Base-by-base conservation (phyloP, 1,284 basidiomycete genomes). In the Pseudozyma thailandica region DNA sequence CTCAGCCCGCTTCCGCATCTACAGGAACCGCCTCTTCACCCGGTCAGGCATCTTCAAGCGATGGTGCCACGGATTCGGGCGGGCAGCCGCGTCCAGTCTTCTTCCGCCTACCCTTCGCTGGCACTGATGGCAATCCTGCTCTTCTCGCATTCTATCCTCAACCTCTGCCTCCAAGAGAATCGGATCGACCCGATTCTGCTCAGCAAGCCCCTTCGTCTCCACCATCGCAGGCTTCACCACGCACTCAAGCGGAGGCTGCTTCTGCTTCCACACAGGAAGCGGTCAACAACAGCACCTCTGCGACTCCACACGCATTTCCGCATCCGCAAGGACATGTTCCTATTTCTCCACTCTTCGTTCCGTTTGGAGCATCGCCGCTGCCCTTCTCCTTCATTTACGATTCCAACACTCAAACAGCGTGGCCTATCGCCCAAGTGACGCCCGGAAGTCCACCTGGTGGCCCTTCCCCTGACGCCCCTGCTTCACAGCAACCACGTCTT, bases 381-480 rank as follows among this genome's bases (percentile, higher is more conserved):
- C 78, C 70, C 1, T 81, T 79, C 43, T 63, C 64, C 10, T 79
- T 80, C 53, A 61, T 81, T 48, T 80, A 77, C 43, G 79, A 81
- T 41, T 35, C 72, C 1, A 37, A 49, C 12, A 65, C 72, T 12
- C 61, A 66, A 6, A 58, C 57, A 0, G 79, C 72, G 3, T 81
- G 79, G 79, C 78, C 78, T 2, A 74, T 81, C 47, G 64, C 57
- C 9, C 49, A 71, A 26, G 53, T 70, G 20, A 54, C 53, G 6
- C 68, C 68, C 20, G 68, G 59, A 18, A 38, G 43, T 27, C 56
- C 68, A 44, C 68, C 72, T 3, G 68, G 63, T 13, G 59, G 59
- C 6, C 60, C 59, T 0, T 57, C 54, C 2, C 62, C 61, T 6
- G 64, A 63, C 28, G 64, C 58, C 26, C 55, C 62, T 23, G 51